phyloP scores from a whole-genome alignment of 2,329 filamentous ascomycete species.

The Periconia sp. region DNA sequence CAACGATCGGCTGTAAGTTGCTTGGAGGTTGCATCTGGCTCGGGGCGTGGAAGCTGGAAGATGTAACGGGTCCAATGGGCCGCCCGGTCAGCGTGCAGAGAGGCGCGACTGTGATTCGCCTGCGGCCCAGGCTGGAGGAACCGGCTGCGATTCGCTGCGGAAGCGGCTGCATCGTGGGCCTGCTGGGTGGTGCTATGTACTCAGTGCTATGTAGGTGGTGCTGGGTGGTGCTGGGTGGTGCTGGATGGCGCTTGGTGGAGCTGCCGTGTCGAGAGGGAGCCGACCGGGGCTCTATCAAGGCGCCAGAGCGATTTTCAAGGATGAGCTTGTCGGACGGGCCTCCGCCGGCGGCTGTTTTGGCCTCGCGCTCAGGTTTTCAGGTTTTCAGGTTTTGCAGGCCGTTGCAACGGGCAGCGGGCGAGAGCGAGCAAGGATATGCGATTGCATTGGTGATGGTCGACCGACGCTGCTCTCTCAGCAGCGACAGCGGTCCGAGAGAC shows the following conservation, averaged over 20 bases:
- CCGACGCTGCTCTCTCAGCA: too few relatives aligned
- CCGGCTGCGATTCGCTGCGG: slow-evolving; percentile 6
- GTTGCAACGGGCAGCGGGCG: background rate
- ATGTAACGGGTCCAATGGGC: slow-evolving; percentile 2
- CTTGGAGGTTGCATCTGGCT: slow-evolving; percentile 4
- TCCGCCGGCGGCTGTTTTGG: background rate
- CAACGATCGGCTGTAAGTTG: too few relatives aligned
- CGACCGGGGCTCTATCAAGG: background rate
- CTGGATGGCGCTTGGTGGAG: too few relatives aligned
- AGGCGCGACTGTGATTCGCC: slow-evolving; percentile 1
- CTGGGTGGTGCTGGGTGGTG: too few relatives aligned
- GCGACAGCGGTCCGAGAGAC: too few relatives aligned
- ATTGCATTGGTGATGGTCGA: too few relatives aligned
- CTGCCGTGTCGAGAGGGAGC: too few relatives aligned
- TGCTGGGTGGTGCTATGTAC: too few relatives aligned
- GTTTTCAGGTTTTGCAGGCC: slow-evolving; percentile 1
- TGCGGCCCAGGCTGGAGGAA: background rate
- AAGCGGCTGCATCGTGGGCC: background rate
- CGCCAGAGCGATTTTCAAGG: background rate
- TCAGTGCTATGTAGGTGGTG: too few relatives aligned
- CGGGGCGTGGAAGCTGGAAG: slow-evolving; percentile 5
- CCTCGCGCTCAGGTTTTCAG: background rate
- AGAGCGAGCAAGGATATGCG: background rate
- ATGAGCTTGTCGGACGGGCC: background rate
- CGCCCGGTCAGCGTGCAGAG: background rate